Percentiles rank a stretch among this genome's conserved stretches.
Evolutionary conservation across 129 eudicot species (phyloP).

Genomic region (Lactuca saligna): DNA sequence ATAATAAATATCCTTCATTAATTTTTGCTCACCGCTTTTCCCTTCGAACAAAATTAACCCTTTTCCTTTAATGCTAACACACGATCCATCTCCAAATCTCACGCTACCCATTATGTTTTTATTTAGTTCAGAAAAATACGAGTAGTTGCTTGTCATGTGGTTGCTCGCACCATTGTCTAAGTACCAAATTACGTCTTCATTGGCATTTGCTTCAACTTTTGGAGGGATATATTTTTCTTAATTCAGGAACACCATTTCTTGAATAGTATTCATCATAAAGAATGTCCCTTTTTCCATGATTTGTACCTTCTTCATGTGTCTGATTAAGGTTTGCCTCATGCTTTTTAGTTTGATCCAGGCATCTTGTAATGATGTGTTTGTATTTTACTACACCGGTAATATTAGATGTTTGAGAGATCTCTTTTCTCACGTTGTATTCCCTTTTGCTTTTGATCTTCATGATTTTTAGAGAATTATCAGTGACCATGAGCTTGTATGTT

Average conservation of each 20-base stretch:
- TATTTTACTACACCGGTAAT: background rate
- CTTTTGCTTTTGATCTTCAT: background rate
- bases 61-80: too few species aligned
- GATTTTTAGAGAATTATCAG: background rate
- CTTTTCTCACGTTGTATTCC: background rate
- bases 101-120: too few species aligned
- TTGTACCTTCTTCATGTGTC: too few species aligned
- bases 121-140: too few species aligned
- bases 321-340: too few species aligned
- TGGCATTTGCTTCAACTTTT: background rate
- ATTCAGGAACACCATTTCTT: background rate
- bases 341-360: background rate
- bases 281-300: too few species aligned
- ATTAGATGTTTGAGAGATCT: background rate
- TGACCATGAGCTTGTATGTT: background rate
- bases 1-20: too few species aligned
- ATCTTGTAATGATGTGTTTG: background rate
- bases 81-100: too few species aligned
- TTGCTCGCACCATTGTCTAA: too few species aligned
- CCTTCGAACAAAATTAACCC: too few species aligned
- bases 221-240: background rate
- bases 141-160: too few species aligned
- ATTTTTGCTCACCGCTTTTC: too few species aligned
- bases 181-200: background rate
- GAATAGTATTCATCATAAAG: background rate